These are phyloP conservation scores for Leccinum boreale DNA, from an alignment of 768 basidiomycete species.

Conservation along the genomic window DNA sequence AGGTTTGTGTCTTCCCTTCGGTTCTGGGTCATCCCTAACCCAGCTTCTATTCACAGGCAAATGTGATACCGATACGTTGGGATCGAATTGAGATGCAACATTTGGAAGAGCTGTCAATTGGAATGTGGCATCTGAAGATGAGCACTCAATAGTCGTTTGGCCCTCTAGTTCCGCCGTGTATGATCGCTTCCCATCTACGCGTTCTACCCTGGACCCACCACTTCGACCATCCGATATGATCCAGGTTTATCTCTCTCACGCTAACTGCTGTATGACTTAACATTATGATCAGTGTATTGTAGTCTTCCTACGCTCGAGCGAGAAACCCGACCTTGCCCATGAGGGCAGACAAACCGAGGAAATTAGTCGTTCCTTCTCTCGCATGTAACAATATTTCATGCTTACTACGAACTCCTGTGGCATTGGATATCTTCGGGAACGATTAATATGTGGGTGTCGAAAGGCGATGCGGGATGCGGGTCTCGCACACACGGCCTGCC, in stretches of 20 bases:
- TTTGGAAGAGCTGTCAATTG: conserved; percentile 64
- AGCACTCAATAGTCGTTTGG: conserved; percentile 26
- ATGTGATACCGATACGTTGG: conserved; percentile 66
- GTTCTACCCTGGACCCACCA: conserved; percentile 5
- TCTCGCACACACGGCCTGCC: not conserved
- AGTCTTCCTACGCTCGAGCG: not conserved
- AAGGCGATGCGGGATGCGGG: not conserved
- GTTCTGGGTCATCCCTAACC: conserved; percentile 8
- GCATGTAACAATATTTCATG: conserved; percentile 23
- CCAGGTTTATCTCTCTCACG: conserved; percentile 2
- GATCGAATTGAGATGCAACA: conserved; percentile 68
- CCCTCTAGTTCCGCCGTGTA: conserved; percentile 2
- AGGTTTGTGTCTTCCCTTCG: conserved; percentile 39
- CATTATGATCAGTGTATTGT: conserved; percentile 17
- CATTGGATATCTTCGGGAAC: not conserved
- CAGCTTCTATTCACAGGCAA: conserved; percentile 42
- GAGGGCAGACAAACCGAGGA: not conserved
- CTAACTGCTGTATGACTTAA: conserved; percentile 19
- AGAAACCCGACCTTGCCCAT: not conserved
- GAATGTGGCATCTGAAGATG: conserved; percentile 71
- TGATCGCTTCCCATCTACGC: conserved; percentile 10
- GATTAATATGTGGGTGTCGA: conserved; percentile 12
- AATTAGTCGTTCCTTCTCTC: not conserved
- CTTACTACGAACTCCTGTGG: conserved; percentile 4
- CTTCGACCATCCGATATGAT: conserved; percentile 10